Percentiles rank a stretch among this genome's conserved stretches.
phyloP scores from a whole-genome alignment of 1,284 basidiomycete genomes.

The Ganoderma lucidum region DNA sequence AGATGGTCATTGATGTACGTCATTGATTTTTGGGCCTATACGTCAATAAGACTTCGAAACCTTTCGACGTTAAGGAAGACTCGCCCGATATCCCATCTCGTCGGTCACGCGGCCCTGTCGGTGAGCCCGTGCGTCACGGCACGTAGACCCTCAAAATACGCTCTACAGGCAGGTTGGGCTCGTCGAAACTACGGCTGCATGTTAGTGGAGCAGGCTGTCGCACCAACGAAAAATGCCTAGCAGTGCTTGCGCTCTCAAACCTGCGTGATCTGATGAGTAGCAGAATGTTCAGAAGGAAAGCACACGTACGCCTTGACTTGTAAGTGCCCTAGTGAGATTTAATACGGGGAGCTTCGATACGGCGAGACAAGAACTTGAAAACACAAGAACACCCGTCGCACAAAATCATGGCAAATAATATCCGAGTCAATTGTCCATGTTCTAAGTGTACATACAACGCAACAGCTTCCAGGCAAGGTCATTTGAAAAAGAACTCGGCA shows the following conservation, averaged over 20 bases:
- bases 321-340: background rate
- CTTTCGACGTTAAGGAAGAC: background rate
- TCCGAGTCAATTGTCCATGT: background rate
- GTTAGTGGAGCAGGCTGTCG: background rate
- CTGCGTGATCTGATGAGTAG: background rate
- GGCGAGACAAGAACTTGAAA: background rate
- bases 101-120: background rate
- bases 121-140: background rate
- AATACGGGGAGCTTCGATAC: background rate
- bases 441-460: slow-evolving; percentile 1
- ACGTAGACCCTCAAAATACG: background rate
- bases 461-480: background rate
- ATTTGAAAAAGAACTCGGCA: background rate
- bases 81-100: background rate
- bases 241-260: background rate
- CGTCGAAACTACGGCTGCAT: background rate
- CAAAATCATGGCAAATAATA: background rate
- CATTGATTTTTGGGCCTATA: background rate
- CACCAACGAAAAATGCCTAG: background rate
- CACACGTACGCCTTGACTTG: background rate
- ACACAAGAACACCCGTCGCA: background rate
- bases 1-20: background rate
- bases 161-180: background rate
- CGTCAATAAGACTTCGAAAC: background rate
- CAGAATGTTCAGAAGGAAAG: background rate